Percentiles rank a stretch among this genome's conserved stretches.
Conservation (phyloP, 345 rosid genomes). For the Heritiera fomes region DNA sequence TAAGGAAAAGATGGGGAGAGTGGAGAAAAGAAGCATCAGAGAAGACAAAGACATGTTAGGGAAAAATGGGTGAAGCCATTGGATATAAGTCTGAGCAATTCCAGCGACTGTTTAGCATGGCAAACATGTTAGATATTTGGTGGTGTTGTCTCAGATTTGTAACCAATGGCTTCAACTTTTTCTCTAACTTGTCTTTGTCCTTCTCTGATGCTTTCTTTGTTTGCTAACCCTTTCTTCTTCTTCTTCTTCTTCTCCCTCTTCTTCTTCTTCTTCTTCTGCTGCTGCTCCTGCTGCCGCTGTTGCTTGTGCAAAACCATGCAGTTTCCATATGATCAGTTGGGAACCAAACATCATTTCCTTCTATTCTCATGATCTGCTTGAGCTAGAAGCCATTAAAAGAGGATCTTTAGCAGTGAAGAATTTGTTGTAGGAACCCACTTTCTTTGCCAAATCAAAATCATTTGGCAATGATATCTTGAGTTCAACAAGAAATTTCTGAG, state of each 20-base stretch:
- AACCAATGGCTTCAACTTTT: not conserved
- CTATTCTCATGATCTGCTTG: not conserved
- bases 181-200: constrained; percentile 1
- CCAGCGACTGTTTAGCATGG: constrained; percentile 1
- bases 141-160: not conserved
- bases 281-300: no score
- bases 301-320: not conserved
- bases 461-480: not conserved
- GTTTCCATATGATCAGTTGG: not conserved
- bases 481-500: not conserved
- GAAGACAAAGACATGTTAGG: not conserved
- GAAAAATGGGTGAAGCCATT: not conserved
- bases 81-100: not conserved
- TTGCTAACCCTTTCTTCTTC: not conserved
- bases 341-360: not conserved
- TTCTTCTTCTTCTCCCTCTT: not conserved
- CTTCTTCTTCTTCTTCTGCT: not conserved
- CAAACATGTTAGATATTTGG: not conserved
- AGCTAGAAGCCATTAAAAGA: no score
- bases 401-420: not conserved
- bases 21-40: not conserved
- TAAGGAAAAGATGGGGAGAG: no score
- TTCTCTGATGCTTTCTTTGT: not conserved
- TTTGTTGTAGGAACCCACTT: not conserved
- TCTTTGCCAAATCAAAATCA: not conserved